Conservation (phyloP, 495 filamentous ascomycete genomes). For the Friedmanniomyces endolithicus region DNA sequence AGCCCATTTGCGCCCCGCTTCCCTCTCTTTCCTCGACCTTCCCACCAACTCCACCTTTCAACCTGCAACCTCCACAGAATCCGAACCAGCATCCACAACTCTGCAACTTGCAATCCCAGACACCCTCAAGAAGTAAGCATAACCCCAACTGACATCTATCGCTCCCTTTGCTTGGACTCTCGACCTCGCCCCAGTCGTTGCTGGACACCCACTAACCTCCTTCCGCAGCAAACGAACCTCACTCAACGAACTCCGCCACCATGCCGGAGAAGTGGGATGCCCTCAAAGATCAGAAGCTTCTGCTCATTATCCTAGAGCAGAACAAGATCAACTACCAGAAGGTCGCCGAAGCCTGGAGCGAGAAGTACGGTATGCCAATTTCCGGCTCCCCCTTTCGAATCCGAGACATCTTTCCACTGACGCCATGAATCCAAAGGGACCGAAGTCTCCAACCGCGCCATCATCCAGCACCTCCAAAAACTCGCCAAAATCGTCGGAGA, state of each 20-base stretch:
- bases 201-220: neutral
- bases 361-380: neutral
- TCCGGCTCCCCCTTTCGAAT: neutral
- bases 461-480: conserved; percentile 9
- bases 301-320: neutral
- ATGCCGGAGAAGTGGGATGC: conserved; percentile 1
- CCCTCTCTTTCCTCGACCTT: neutral
- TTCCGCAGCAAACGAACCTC: neutral
- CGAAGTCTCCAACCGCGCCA: neutral
- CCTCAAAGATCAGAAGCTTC: neutral
- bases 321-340: neutral
- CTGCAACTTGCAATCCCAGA: neutral
- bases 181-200: no score
- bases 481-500: neutral
- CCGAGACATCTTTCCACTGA: neutral
- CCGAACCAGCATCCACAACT: neutral
- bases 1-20: neutral
- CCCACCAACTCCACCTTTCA: neutral
- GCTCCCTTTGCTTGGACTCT: neutral
- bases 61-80: neutral
- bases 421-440: neutral
- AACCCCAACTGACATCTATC: neutral
- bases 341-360: neutral
- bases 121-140: neutral
- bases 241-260: neutral